Evolutionary conservation across 2,329 filamentous ascomycete genomes (phyloP).

Genomic region (Talaromyces sp.): DNA sequence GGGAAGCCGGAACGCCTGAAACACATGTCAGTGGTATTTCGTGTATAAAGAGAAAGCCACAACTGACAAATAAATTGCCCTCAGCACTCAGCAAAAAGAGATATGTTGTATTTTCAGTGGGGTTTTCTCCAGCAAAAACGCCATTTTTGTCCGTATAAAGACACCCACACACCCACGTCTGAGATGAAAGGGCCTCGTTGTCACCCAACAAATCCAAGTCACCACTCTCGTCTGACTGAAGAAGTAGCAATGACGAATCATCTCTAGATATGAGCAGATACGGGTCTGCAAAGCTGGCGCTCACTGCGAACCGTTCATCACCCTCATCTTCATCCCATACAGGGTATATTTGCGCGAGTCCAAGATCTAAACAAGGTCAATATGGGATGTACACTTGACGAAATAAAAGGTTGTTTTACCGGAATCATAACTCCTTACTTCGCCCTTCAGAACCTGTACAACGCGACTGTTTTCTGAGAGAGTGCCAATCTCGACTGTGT

Average conservation of each 20-base stretch:
- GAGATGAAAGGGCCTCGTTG: conserved; percentile 52
- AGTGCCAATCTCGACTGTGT: conserved; percentile 77
- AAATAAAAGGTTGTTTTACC: conserved; percentile 49
- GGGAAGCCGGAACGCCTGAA: conserved; percentile 68
- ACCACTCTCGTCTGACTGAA: conserved; percentile 71
- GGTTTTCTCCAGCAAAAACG: conserved; percentile 39
- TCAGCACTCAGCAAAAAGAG: conserved; percentile 71
- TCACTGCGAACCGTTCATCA: conserved; percentile 65
- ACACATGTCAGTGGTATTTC: neutral
- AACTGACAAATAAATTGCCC: conserved; percentile 67
- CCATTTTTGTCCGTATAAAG: conserved; percentile 66
- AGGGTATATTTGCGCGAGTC: conserved; percentile 82
- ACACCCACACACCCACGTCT: conserved; percentile 77
- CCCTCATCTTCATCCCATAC: conserved; percentile 89
- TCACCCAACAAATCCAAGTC: conserved; percentile 79
- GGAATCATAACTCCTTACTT: conserved; percentile 85
- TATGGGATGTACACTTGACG: conserved; percentile 2
- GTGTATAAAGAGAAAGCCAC: neutral
- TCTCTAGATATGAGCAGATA: conserved; percentile 79
- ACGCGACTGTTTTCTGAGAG: conserved; percentile 76
- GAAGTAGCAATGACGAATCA: conserved; percentile 72
- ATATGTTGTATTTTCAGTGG: conserved; percentile 48
- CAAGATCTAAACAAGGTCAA: conserved; percentile 57
- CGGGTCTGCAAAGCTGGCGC: conserved; percentile 78
- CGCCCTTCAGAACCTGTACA: conserved; percentile 79